Evolutionary conservation across 768 basidiomycete species (phyloP).

Genomic region (Russula abietina): DNA sequence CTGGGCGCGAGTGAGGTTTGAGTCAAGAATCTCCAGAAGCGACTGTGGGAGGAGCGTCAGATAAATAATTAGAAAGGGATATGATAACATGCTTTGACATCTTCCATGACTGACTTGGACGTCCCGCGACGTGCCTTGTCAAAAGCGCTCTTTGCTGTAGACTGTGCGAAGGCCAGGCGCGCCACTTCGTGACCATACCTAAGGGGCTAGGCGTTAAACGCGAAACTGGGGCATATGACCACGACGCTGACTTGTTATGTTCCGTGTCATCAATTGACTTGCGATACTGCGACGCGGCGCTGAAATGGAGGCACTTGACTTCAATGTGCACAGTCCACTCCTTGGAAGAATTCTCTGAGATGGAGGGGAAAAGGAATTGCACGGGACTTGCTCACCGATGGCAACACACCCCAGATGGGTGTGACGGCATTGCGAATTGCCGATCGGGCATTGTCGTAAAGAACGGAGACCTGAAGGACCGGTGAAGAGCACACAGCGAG

Average conservation of each 20-base stretch:
- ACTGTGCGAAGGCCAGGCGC: constrained; percentile 62
- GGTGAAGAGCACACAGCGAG: background rate
- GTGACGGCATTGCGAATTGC: constrained; percentile 22
- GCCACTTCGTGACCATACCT: constrained; percentile 89
- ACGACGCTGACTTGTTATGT: constrained; percentile 49
- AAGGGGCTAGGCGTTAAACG: constrained; percentile 17
- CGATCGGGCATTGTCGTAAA: constrained; percentile 21
- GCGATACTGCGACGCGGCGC: constrained; percentile 82
- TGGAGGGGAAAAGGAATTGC: background rate
- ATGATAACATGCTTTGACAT: constrained; percentile 57
- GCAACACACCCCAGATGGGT: constrained; percentile 37
- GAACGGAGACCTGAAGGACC: constrained; percentile 19
- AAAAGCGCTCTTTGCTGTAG: constrained; percentile 62
- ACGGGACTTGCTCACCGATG: constrained; percentile 41
- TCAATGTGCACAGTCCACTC: constrained; percentile 77
- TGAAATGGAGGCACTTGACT: constrained; percentile 79
- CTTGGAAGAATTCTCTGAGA: constrained; percentile 36
- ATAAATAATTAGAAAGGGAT: background rate
- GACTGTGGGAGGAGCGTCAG: constrained; percentile 44
- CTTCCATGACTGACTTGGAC: constrained; percentile 58
- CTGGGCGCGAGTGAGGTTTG: constrained; percentile 61
- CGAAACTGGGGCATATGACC: background rate
- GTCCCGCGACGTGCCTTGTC: constrained; percentile 60
- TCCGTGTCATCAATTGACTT: constrained; percentile 87
- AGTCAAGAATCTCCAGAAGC: constrained; percentile 63